Evolutionary conservation across 2,329 filamentous ascomycete species (phyloP), one percentile per base, ranked within the genome.

Genomic region (Fusarium irregulare): DNA sequence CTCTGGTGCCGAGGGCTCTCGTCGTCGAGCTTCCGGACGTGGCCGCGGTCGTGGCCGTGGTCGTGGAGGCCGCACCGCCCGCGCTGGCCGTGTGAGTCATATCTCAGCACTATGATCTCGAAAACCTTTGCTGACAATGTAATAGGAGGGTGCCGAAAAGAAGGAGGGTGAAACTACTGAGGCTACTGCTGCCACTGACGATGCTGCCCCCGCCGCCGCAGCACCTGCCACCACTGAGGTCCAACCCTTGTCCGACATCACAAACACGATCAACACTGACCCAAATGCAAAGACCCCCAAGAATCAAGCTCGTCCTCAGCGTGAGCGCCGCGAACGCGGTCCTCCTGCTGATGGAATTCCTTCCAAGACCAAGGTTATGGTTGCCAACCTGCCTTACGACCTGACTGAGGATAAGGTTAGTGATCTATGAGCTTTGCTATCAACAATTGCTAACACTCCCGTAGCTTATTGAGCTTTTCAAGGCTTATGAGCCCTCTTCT

Each of bases 321-420:
- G 87, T 77, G 87, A 89, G 84, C 86, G 88, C 77, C 87, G 89
- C 76, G 88, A 98, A 89, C 94, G 96, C 82, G 96, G 96, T 71
- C 96, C 96, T 73, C 96, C 96, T 66, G 95, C 97, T 83, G 95
- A 99, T 81, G 96, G 96, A 76, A 93, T 99, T 78, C 92, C 96
- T 73, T 98, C 95, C 83, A 98, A 98, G 91, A 98, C 93, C 83
- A 99, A 99, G 92, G 93, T 99, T 84, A 99, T 99, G 96, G 96
- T 99, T 78, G 96, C 96, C 79, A 99, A 99, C 87, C 90, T 99
- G 70, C 96, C 96, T 56, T 99, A 99, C 80, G 95, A 99, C 85
- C 89, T 98, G 82, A 95, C 92, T 77, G 96, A 99, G 86, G 94
- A 98, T 79, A 97, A 95, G 90, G 95, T 97, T 84, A 60, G 68